Conservation (phyloP, 129 eudicot species). For the Escallonia herrerae region DNA sequence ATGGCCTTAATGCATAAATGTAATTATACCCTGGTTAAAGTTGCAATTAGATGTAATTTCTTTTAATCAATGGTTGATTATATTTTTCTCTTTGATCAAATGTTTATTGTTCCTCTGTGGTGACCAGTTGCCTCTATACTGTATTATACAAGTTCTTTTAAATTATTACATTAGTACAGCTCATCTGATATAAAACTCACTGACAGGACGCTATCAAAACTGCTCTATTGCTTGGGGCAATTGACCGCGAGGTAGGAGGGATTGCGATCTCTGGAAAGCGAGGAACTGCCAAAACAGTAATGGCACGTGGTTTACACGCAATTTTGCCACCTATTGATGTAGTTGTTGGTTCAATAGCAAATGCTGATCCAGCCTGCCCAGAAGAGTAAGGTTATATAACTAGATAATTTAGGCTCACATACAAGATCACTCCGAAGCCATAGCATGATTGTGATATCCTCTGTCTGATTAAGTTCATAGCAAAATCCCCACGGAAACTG, state of each 20-base stretch:
- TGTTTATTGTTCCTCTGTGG: background rate
- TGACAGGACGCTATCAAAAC: constrained; percentile 94
- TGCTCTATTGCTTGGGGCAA: constrained; percentile 94
- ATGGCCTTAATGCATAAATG: background rate
- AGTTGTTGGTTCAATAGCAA: constrained; percentile 78
- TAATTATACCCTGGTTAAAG: background rate
- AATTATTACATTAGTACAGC: constrained; percentile 8
- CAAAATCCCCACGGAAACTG: too few species aligned
- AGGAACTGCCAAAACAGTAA: constrained; percentile 95
- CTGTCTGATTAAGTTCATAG: too few species aligned
- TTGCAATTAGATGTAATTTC: background rate
- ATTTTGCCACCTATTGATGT: constrained; percentile 97
- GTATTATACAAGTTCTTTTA: background rate
- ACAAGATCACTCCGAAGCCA: too few species aligned
- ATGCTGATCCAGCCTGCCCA: constrained; percentile 90
- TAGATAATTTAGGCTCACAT: too few species aligned
- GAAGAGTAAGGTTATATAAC: constrained; percentile 73
- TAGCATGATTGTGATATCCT: too few species aligned
- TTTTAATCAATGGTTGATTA: too few species aligned
- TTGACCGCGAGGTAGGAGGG: constrained; percentile 94
- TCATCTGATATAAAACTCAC: constrained; percentile 14
- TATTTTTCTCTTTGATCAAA: background rate
- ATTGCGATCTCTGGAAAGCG: constrained; percentile 91
- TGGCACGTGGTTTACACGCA: constrained; percentile 98
- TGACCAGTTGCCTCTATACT: background rate